These are phyloP conservation scores for Mariannaea elegans DNA, from an alignment of 2,329 filamentous ascomycete genomes.

Conservation along the genomic window DNA sequence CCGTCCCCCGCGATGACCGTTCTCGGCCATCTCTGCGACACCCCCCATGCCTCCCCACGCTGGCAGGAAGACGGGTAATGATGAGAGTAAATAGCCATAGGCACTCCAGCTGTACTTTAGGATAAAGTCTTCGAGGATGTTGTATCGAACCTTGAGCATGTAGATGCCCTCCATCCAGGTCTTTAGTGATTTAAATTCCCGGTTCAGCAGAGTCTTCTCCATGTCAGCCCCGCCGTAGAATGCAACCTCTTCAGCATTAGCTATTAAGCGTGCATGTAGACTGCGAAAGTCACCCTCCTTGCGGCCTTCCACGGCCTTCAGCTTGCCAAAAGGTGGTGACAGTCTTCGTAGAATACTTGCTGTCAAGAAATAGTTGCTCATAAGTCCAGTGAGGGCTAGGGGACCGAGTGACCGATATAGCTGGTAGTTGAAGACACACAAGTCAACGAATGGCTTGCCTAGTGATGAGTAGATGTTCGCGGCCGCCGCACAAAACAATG, in stretches of 20 bases:
- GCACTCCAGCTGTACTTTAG: slow-evolving; percentile 99
- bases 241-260: slow-evolving; percentile 96
- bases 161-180: slow-evolving; percentile 99
- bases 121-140: slow-evolving; percentile 98
- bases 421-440: slow-evolving; percentile 98
- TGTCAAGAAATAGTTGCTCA: slow-evolving; percentile 94
- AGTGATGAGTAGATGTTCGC: slow-evolving; percentile 94
- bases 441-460: slow-evolving; percentile 97
- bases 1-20: slow-evolving; percentile 62
- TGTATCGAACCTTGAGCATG: slow-evolving; percentile 96
- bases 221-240: slow-evolving; percentile 97
- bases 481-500: slow-evolving; percentile 91
- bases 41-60: slow-evolving; percentile 90
- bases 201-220: slow-evolving; percentile 91
- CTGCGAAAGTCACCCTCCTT: slow-evolving; percentile 96
- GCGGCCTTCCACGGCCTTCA: slow-evolving; percentile 94
- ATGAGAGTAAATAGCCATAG: slow-evolving; percentile 93
- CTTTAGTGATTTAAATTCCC: slow-evolving; percentile 91
- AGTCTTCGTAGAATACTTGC: slow-evolving; percentile 87
- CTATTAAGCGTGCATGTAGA: slow-evolving; percentile 89
- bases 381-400: slow-evolving; percentile 82
- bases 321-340: slow-evolving; percentile 94
- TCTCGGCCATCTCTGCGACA: slow-evolving; percentile 69
- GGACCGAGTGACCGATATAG: slow-evolving; percentile 91
- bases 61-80: slow-evolving; percentile 91